Evolutionary conservation across 352 stramenopile species (phyloP), one percentile per base, ranked within the genome.

Genomic region (Phytopythium helicoides): DNA sequence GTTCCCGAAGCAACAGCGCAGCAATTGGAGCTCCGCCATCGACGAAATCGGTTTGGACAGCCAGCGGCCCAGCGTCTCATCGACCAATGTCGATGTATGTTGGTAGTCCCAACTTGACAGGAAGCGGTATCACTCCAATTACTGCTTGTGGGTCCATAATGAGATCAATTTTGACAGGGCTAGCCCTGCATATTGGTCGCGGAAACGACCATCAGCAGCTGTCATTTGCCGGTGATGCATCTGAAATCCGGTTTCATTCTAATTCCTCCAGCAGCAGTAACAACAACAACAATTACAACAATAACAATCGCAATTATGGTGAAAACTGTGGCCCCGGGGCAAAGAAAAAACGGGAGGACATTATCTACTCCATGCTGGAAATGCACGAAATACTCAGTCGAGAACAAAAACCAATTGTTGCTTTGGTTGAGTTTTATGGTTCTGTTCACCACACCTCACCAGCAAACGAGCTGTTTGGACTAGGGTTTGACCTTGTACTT

Each of bases 361-460:
- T 89, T 5, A 57, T 92, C 5, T 86, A 78, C 34, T 81, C 82
- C 4, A 91, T 92, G 73, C 55, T 91, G 23, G 82, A 91, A 52
- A 92, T 91, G 82, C 74, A 78, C 22, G 56, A 52, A 12, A 64
- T 91, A 11, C 48, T 92, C 3, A 76, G 63, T 19, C 73, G 80
- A 4, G 80, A 92, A 33, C 73, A 84, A 50, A 84, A 81, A n/a
- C 71, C 82, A 6, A 55, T 92, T 0, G 62, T 64, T 6, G 77
- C 78, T 12, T 86, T 92, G 25, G 87, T 77, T 21, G 82, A 89
- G 44, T 89, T 87, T 49, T 92, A 92, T 54, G 85, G 77, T 37
- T 48, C 63, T 5, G 65, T 78, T 18, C 70, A 87, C 45, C 59
- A 81, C 40, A 59, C 73, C 0, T 39, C 49, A 3, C 45, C 68